Base-by-base conservation (phyloP, 2,329 filamentous ascomycete species). In the Zymoseptoria crescenta region DNA sequence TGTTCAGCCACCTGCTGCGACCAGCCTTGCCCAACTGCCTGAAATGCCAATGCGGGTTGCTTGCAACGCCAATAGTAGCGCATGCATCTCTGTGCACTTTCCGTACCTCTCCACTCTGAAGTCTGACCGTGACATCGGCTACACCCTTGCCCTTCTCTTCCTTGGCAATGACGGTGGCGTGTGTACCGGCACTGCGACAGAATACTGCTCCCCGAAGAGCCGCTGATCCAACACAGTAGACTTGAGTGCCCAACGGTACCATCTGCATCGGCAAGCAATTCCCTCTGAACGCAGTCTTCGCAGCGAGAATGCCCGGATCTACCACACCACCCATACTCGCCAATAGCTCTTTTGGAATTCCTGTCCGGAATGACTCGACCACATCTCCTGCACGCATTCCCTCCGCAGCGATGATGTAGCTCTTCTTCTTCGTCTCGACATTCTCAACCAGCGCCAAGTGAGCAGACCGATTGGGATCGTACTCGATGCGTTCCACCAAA, bases 241-340 rank as follows among this genome's bases (percentile, higher is more conserved):
- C 85, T 49, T 91, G 84, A 2, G 91, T 96, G n/a, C 94, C 93
- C 48, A 96, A 83, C 1, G 94, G 95, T 61, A 99, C 89, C 87
- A 99, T 94, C 76, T 96, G 89, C 72, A 99, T 80, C 13, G 94
- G 94, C 67, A 99, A 77, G 73, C 94, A 99, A 75, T 99, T 99
- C 57, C 94, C 94, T 70, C 91, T 84, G 79, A 92, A 92, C 1
- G 91, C 92, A 24, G 95, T 99, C 78, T 90, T 94, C 29, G 94
- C 89, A 7, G 95, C 94, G 62, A 99, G 78, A 74, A 99, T 90
- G 87, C 95, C 95, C 9, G 93, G 91, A 80, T 99, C 94, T 55
- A 96, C 83, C 49, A 87, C 79, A 67, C 94, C 93, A 62, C 94
- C 94, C 92, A 99, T 97, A 72, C 87, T 91, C 55, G 88, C 86